Percentiles rank a stretch among this genome's conserved stretches.
Conservation (phyloP, 2,329 filamentous ascomycete genomes). For the Aspergillus transmontanensis region DNA sequence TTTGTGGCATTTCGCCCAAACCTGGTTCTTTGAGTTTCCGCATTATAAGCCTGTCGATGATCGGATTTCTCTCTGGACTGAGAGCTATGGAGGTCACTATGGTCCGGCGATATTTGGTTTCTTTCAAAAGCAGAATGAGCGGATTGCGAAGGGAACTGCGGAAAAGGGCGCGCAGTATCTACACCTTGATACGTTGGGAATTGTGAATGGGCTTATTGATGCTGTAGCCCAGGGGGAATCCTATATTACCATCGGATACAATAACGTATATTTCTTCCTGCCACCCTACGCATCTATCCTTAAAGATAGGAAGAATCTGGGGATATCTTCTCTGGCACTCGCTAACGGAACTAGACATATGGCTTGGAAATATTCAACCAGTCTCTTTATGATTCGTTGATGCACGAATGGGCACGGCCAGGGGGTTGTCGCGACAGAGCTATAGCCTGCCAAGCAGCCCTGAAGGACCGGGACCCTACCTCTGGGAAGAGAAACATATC, state of each 20-base stretch:
- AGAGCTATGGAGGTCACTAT: slow-evolving; percentile 50
- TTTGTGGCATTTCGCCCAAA: slow-evolving; percentile 62
- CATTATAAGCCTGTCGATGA: slow-evolving; percentile 62
- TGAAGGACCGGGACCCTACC: slow-evolving; percentile 49
- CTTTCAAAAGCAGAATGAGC: slow-evolving; percentile 46
- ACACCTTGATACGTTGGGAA: slow-evolving; percentile 55
- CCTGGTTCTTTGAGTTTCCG: slow-evolving; percentile 66
- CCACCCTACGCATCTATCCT: not conserved
- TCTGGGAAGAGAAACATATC: not conserved
- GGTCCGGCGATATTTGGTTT: slow-evolving; percentile 43
- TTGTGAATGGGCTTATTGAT: slow-evolving; percentile 62
- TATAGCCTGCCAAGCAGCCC: slow-evolving; percentile 52
- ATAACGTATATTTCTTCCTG: not conserved
- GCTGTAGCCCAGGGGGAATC: slow-evolving; percentile 43
- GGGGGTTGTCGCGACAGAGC: slow-evolving; percentile 60
- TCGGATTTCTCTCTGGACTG: slow-evolving; percentile 47
- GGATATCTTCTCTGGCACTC: slow-evolving; percentile 46
- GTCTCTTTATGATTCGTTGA: slow-evolving; percentile 47
- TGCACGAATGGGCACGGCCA: slow-evolving; percentile 47
- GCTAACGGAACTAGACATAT: slow-evolving; percentile 60
- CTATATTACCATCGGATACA: not conserved
- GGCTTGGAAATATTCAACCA: slow-evolving; percentile 55
- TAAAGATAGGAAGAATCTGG: not conserved
- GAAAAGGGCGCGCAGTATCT: slow-evolving; percentile 35
- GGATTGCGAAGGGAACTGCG: slow-evolving; percentile 37